These are phyloP conservation scores for Saccharomycopsis phalli DNA, from an alignment of 1,139 yeast species.

Conservation along the genomic window DNA sequence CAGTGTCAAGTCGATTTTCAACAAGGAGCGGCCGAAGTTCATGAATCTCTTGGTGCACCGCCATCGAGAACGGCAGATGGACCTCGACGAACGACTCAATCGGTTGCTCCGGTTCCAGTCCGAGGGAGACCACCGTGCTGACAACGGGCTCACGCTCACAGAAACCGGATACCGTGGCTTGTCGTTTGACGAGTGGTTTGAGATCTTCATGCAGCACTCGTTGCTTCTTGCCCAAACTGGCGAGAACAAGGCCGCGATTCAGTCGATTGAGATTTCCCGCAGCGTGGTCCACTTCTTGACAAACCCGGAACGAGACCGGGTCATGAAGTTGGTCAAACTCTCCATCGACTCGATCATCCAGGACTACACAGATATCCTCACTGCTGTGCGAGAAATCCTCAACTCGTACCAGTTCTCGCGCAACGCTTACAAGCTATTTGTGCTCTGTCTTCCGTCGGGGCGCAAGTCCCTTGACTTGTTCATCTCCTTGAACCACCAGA, in stretches of 20 bases:
- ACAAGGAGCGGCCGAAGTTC: conserved; percentile 54
- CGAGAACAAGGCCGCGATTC: conserved; percentile 56
- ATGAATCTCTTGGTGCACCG: conserved; percentile 44
- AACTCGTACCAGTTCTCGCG: conserved; percentile 69
- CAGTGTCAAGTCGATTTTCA: conserved; percentile 68
- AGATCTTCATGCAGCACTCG: conserved; percentile 70
- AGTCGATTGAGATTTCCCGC: conserved; percentile 64
- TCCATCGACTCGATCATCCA: conserved; percentile 52
- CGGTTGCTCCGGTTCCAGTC: conserved; percentile 62
- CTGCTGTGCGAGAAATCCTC: conserved; percentile 53
- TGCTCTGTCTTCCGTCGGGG: conserved; percentile 62
- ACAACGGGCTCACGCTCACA: conserved; percentile 26
- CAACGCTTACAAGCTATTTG: conserved; percentile 55
- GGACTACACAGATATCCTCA: conserved; percentile 45
- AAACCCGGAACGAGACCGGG: conserved; percentile 44
- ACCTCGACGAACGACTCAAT: conserved; percentile 63
- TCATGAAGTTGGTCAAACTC: conserved; percentile 55
- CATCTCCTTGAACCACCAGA: conserved; percentile 77
- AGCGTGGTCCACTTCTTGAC: conserved; percentile 70
- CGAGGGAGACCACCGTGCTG: conserved; percentile 22
- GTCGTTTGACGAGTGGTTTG: conserved; percentile 75
- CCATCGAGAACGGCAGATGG: conserved; percentile 40
- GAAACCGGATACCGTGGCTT: conserved; percentile 61
- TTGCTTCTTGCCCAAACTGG: conserved; percentile 57
- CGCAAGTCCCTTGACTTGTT: conserved; percentile 47